These are phyloP conservation scores for Thymus quinquecostatus DNA, from an alignment of 257 asterid genomes.

Conservation along the genomic window DNA sequence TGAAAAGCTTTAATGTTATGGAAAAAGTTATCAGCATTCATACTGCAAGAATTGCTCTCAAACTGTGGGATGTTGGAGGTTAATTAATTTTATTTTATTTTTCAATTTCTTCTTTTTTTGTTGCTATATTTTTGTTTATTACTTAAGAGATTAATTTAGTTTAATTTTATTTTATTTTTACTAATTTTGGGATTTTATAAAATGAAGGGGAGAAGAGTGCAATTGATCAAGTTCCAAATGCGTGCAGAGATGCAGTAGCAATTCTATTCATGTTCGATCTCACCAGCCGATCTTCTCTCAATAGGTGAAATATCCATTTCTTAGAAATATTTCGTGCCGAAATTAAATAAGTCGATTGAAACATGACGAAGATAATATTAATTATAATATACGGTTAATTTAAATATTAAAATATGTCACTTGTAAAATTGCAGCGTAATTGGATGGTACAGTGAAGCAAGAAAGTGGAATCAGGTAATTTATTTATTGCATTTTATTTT, in stretches of 20 bases:
- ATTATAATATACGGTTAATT: too few relatives aligned
- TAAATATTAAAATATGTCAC: too few relatives aligned
- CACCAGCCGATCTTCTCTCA: constrained; percentile 71
- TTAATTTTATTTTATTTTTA: neutral
- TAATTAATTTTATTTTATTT: neutral
- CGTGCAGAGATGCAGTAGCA: constrained; percentile 89
- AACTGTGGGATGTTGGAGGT: constrained; percentile 96
- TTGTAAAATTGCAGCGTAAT: constrained; percentile 57
- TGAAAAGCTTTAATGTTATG: constrained; percentile 79
- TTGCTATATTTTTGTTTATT: too few relatives aligned
- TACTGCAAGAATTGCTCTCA: constrained; percentile 77
- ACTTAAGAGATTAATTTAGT: too few relatives aligned
- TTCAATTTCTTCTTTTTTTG: neutral
- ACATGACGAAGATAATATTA: too few relatives aligned
- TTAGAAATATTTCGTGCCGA: too few relatives aligned
- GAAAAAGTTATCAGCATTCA: constrained; percentile 57
- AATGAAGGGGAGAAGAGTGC: constrained; percentile 61
- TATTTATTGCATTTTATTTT: neutral
- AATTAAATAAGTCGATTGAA: too few relatives aligned
- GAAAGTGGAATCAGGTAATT: constrained; percentile 83
- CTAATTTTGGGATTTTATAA: neutral
- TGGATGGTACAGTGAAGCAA: constrained; percentile 79
- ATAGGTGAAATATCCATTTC: constrained; percentile 41
- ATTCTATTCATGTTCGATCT: constrained; percentile 91
- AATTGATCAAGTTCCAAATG: constrained; percentile 77